phyloP scores from a whole-genome alignment of 83 land plant species.

The Picea abies region DNA sequence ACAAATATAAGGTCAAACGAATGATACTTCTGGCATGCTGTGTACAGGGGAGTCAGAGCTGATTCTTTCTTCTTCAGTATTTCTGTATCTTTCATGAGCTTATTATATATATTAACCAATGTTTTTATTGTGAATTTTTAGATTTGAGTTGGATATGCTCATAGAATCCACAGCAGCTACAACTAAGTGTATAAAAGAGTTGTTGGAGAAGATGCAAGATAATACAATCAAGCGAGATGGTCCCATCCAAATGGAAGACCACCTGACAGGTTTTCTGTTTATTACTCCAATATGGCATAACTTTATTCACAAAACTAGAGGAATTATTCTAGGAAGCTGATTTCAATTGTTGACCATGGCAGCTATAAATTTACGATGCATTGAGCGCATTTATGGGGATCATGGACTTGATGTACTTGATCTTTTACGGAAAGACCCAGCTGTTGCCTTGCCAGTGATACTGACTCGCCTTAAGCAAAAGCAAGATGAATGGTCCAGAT shows the following conservation, averaged over 20 bases:
- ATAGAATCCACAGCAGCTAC: constrained; percentile 69
- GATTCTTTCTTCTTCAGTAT: background rate
- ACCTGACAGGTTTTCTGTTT: constrained; percentile 50
- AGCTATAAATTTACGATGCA: constrained; percentile 78
- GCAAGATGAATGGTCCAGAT: constrained; percentile 82
- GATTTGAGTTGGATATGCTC: constrained; percentile 92
- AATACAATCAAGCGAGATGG: constrained; percentile 38
- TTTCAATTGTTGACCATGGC: constrained; percentile 9
- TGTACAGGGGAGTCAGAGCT: background rate
- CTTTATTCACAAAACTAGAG: background rate
- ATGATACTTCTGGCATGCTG: background rate
- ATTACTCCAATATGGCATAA: background rate
- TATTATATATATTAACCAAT: background rate
- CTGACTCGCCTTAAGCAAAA: constrained; percentile 75
- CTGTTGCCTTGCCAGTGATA: constrained; percentile 71
- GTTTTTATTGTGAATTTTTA: constrained; percentile 13
- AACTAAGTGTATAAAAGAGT: constrained; percentile 68
- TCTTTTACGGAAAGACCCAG: constrained; percentile 61
- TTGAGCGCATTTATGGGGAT: constrained; percentile 89
- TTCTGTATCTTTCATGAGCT: background rate
- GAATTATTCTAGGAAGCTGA: background rate
- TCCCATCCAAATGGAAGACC: constrained; percentile 63
- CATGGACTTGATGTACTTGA: constrained; percentile 84
- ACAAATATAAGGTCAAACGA: background rate
- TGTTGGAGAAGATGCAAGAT: constrained; percentile 60